Conservation (phyloP, 176 grass and related monocot genomes). For the Olyra latifolia region DNA sequence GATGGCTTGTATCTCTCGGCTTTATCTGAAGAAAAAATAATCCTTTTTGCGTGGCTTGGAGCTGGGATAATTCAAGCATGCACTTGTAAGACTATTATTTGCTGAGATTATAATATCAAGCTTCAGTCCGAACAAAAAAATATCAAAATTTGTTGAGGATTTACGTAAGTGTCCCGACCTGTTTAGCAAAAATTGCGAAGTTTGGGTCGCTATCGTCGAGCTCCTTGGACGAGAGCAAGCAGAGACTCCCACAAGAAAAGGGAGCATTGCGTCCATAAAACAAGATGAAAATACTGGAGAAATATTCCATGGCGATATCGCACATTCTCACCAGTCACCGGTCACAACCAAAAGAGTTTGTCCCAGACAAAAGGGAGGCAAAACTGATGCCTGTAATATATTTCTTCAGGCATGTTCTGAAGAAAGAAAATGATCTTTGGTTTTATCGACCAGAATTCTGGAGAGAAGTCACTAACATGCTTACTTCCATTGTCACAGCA, state of each 20-base stretch:
- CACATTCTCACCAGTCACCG: neutral
- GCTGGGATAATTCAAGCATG: too few relatives aligned
- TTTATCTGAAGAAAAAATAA: neutral
- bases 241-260: neutral
- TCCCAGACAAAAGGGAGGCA: neutral
- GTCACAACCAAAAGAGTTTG: neutral
- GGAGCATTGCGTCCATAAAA: neutral
- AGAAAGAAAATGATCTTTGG: neutral
- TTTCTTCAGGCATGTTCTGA: neutral
- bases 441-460: neutral
- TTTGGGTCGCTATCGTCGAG: neutral
- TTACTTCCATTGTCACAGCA: neutral
- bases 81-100: too few relatives aligned
- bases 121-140: neutral
- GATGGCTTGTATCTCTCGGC: neutral
- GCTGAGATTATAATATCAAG: too few relatives aligned
- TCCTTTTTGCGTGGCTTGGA: neutral
- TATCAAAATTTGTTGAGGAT: too few relatives aligned
- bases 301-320: neutral
- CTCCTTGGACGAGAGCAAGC: neutral
- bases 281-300: neutral
- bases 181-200: too few relatives aligned
- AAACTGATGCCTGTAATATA: neutral
- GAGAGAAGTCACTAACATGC: neutral
- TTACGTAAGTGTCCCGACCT: too few relatives aligned